These are phyloP conservation scores for Mycena sanguinolenta DNA, from an alignment of 768 basidiomycete species.

Conservation along the genomic window DNA sequence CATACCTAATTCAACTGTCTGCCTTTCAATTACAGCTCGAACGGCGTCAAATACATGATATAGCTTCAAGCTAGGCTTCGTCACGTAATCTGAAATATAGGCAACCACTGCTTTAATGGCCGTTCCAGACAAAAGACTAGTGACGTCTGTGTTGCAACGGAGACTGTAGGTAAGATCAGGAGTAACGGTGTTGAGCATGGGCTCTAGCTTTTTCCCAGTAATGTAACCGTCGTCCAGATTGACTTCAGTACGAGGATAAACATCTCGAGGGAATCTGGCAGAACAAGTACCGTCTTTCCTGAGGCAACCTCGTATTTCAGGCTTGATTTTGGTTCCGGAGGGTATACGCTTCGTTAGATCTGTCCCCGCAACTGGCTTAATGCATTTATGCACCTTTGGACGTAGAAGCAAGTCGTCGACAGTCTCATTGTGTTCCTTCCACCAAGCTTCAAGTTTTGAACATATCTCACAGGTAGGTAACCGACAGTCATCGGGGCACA, in stretches of 20 bases:
- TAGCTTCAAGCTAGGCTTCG: too few relatives aligned
- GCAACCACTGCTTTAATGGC: too few relatives aligned
- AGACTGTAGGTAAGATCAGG: too few relatives aligned
- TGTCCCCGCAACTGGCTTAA: neutral
- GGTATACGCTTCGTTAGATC: conserved; percentile 32
- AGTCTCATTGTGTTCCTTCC: conserved; percentile 30
- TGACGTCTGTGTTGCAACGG: too few relatives aligned
- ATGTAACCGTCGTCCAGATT: conserved; percentile 45
- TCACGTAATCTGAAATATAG: too few relatives aligned
- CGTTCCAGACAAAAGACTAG: too few relatives aligned
- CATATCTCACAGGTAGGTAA: conserved; percentile 15
- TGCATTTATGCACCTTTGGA: conserved; percentile 49
- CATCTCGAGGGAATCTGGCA: conserved; percentile 48
- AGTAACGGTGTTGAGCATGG: too few relatives aligned
- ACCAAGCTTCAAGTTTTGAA: conserved; percentile 33
- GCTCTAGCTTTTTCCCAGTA: conserved; percentile 43
- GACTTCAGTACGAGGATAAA: conserved; percentile 38
- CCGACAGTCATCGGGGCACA: conserved; percentile 27
- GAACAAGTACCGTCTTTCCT: conserved; percentile 48
- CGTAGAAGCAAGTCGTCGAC: conserved; percentile 45
- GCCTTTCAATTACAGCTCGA: too few relatives aligned
- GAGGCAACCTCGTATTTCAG: conserved; percentile 39
- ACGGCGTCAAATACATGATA: too few relatives aligned
- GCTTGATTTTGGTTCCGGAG: conserved; percentile 27
- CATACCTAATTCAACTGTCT: too few relatives aligned